Percentiles rank a stretch among this genome's conserved stretches.
phyloP scores from a whole-genome alignment of 2,329 filamentous ascomycete genomes.

The Xylariaceae sp. region DNA sequence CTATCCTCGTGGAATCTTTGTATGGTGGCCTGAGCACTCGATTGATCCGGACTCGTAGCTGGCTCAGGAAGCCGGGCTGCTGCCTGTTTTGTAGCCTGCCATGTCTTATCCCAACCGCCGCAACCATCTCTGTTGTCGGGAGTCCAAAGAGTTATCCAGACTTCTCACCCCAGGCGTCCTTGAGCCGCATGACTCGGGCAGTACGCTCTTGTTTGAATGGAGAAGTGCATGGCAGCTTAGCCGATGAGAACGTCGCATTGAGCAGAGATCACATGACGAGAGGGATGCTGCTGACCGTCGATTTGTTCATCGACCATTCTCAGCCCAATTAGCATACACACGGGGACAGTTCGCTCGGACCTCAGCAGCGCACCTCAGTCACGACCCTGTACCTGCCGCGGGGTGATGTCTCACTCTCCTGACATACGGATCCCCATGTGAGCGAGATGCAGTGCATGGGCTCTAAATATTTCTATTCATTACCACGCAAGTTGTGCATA shows the following conservation, averaged over 20 bases:
- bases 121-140: slow-evolving; percentile 14
- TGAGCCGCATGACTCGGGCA: slow-evolving; percentile 57
- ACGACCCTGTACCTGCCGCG: no score
- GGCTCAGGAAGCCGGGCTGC: slow-evolving; percentile 53
- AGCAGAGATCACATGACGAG: no score
- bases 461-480: not conserved
- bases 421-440: no score
- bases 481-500: slow-evolving; percentile 11
- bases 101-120: slow-evolving; percentile 3
- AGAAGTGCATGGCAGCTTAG: slow-evolving; percentile 64
- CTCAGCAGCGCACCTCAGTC: no score
- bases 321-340: no score
- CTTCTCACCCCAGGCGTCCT: slow-evolving; percentile 52
- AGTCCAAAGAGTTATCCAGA: slow-evolving; percentile 24
- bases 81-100: slow-evolving; percentile 18
- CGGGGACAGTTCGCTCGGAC: no score
- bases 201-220: slow-evolving; percentile 60
- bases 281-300: no score
- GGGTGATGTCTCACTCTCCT: no score
- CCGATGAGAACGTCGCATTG: slow-evolving; percentile 73
- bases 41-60: slow-evolving; percentile 61
- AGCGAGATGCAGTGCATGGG: no score
- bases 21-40: slow-evolving; percentile 68
- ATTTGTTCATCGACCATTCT: no score
- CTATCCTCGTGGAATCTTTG: slow-evolving; percentile 73